Evolutionary conservation across 2,329 filamentous ascomycete species (phyloP).

Genomic region (Xylariaceae sp.): DNA sequence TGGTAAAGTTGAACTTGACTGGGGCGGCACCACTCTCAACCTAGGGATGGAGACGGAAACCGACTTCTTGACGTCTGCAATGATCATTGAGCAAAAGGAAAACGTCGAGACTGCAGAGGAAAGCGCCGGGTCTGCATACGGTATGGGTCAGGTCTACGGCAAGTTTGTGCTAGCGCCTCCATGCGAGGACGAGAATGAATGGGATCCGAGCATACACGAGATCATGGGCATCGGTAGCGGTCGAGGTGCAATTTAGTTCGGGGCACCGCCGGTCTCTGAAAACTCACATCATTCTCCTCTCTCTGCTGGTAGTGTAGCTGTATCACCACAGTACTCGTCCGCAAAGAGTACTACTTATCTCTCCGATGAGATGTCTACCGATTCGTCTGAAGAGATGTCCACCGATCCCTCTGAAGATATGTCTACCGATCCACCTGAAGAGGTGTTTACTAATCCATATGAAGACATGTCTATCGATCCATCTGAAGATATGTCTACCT

Average conservation of each 20-base stretch:
- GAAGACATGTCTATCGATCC: not conserved
- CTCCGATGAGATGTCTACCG: not conserved
- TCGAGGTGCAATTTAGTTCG: conserved; percentile 11
- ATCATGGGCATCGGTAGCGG: conserved; percentile 34
- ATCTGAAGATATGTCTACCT: not conserved
- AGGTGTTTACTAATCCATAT: not conserved
- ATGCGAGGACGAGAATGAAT: conserved; percentile 65
- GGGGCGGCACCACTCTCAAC: conserved; percentile 64
- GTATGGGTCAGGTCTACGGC: conserved; percentile 69
- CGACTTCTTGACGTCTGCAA: conserved; percentile 64
- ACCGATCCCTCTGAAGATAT: not conserved
- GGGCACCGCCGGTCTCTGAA: not conserved
- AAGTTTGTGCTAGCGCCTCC: conserved; percentile 66
- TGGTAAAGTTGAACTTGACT: conserved; percentile 67
- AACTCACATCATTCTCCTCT: not conserved
- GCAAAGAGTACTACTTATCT: not conserved
- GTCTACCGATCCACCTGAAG: not conserved
- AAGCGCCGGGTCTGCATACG: conserved; percentile 58
- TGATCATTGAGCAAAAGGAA: conserved; percentile 65
- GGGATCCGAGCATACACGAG: conserved; percentile 52
- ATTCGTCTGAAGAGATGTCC: no score
- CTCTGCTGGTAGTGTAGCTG: no score
- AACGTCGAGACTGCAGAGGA: conserved; percentile 51
- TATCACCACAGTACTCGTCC: not conserved
- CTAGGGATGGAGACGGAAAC: conserved; percentile 58